These are phyloP conservation scores for Tetragonia tetragonoides DNA, from an alignment of 148 eudicot species.

Conservation along the genomic window DNA sequence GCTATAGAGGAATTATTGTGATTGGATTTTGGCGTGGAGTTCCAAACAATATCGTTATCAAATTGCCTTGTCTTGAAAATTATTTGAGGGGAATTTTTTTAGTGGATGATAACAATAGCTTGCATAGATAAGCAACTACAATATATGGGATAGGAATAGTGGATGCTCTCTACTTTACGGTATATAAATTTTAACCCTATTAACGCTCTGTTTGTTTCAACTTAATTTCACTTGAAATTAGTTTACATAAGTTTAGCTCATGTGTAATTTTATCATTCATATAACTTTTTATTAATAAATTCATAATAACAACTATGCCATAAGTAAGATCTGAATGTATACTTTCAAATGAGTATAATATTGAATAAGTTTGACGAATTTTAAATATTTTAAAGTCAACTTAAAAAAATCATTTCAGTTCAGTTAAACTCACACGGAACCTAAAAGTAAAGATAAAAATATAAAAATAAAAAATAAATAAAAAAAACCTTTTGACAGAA, in stretches of 20 bases:
- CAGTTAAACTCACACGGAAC: not conserved
- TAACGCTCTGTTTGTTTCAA: not conserved
- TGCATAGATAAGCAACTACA: not conserved
- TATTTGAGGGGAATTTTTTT: not conserved
- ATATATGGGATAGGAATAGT: not conserved
- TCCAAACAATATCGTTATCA: not conserved
- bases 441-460: no score
- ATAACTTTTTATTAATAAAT: no score
- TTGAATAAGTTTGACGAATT: no score
- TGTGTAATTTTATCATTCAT: no score
- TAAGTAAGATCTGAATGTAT: no score
- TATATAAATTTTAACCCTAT: not conserved
- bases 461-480: no score
- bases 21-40: conserved; percentile 3
- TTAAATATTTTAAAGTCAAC: no score
- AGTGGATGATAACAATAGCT: conserved; percentile 5
- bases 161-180: conserved; percentile 1
- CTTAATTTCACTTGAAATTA: no score
- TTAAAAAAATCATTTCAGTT: not conserved
- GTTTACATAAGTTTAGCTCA: no score
- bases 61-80: not conserved
- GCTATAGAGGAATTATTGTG: not conserved
- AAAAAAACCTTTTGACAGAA: no score
- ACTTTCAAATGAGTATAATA: no score
- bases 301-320: no score